Percentiles rank a stretch among this genome's conserved stretches.
Evolutionary conservation across 768 basidiomycete genomes (phyloP).

Genomic region (Coprinellus micaceus): DNA sequence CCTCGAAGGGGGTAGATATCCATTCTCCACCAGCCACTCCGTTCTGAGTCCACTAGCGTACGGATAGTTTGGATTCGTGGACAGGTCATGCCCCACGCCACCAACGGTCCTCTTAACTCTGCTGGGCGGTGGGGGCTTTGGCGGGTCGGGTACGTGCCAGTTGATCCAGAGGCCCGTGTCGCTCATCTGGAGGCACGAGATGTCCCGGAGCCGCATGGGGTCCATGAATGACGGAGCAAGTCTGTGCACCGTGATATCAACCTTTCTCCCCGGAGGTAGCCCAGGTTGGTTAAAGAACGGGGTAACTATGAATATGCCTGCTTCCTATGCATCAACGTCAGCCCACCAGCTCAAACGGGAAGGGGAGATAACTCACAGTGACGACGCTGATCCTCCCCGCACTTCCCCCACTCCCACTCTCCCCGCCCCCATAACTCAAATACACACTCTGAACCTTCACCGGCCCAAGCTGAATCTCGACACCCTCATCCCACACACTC

Average conservation of each 20-base stretch:
- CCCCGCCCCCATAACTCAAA: constrained; percentile 42
- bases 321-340: constrained; percentile 16
- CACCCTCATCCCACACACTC: constrained; percentile 27
- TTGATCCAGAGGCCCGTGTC: constrained; percentile 51
- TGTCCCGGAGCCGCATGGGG: constrained; percentile 21
- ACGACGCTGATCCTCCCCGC: constrained; percentile 40
- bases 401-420: constrained; percentile 2
- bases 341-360: too few relatives aligned
- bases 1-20: too few relatives aligned
- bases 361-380: constrained; percentile 49
- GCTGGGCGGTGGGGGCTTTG: background rate
- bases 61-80: background rate
- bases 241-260: constrained; percentile 8
- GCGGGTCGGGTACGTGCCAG: constrained; percentile 22
- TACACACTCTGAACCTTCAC: constrained; percentile 39
- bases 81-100: background rate
- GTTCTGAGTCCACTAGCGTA: background rate
- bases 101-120: background rate
- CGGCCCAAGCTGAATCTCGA: constrained; percentile 41
- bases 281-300: constrained; percentile 3
- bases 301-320: constrained; percentile 21
- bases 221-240: constrained; percentile 27
- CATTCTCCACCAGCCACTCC: too few relatives aligned
- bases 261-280: constrained; percentile 5
- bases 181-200: constrained; percentile 56